Evolutionary conservation across 345 rosid species (phyloP).

Genomic region (Arabis hirsuta): DNA sequence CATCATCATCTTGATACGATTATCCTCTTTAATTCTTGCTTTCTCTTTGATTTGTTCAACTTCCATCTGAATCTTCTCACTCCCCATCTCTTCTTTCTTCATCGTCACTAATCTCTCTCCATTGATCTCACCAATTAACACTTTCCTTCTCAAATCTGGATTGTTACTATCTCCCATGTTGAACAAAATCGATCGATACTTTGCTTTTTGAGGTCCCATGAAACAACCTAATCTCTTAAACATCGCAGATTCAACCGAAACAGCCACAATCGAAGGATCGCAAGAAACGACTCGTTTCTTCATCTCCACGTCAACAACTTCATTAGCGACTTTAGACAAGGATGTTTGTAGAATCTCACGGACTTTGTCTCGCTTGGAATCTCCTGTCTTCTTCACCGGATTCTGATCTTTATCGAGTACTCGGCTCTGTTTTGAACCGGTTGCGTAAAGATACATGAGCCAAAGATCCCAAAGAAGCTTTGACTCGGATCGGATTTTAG

Average conservation of each 20-base stretch:
- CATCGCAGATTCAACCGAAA: slow-evolving; percentile 12
- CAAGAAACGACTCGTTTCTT: slow-evolving; percentile 20
- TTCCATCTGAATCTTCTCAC: slow-evolving; percentile 30
- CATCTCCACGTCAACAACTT: slow-evolving; percentile 18
- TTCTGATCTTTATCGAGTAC: too few species aligned
- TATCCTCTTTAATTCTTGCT: slow-evolving; percentile 25
- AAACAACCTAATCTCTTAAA: slow-evolving; percentile 23
- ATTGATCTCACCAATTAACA: slow-evolving; percentile 23
- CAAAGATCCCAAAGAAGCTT: slow-evolving; percentile 17
- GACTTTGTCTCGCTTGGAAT: slow-evolving; percentile 33
- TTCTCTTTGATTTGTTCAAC: slow-evolving; percentile 20
- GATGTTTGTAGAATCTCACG: slow-evolving; percentile 28
- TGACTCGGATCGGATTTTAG: slow-evolving; percentile 10
- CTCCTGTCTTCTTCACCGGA: slow-evolving; percentile 22
- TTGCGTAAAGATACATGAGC: slow-evolving; percentile 24
- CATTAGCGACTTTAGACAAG: slow-evolving; percentile 23
- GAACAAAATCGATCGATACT: slow-evolving; percentile 33
- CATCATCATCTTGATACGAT: slow-evolving; percentile 4
- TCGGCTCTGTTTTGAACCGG: background rate
- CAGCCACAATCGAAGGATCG: slow-evolving; percentile 25
- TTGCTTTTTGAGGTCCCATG: slow-evolving; percentile 1
- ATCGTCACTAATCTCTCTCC: slow-evolving; percentile 32
- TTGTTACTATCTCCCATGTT: slow-evolving; percentile 34
- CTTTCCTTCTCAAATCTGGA: slow-evolving; percentile 36
- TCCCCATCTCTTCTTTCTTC: slow-evolving; percentile 31